These are phyloP conservation scores for Alloteropsis angusta DNA, from an alignment of 202 grass and related monocot species.

Conservation along the genomic window DNA sequence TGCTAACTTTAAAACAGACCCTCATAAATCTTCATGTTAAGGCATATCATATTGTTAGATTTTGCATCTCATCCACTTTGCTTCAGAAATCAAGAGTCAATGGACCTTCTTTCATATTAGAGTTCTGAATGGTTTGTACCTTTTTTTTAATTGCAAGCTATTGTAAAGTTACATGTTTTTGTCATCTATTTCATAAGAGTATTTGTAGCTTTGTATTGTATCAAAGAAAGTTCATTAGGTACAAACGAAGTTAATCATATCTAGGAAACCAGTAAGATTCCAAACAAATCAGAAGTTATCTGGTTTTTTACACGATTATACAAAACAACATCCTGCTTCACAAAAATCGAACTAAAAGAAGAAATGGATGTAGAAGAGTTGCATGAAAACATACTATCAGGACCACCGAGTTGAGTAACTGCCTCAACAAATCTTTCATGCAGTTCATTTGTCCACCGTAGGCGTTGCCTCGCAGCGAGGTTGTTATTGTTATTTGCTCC, in stretches of 20 bases:
- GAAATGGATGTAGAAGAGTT: neutral
- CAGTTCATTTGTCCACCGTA: slow-evolving; percentile 91
- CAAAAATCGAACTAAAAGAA: neutral
- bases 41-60: neutral
- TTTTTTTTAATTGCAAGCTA: neutral
- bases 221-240: neutral
- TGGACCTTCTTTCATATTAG: neutral
- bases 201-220: neutral
- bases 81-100: neutral
- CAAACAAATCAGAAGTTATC: neutral
- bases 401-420: slow-evolving; percentile 92
- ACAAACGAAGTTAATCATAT: neutral
- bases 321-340: neutral
- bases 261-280: neutral
- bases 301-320: neutral
- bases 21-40: neutral
- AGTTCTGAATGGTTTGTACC: neutral
- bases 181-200: neutral
- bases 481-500: slow-evolving; percentile 44
- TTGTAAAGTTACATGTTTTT: slow-evolving; percentile 1
- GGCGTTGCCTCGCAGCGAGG: slow-evolving; percentile 65
- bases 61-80: slow-evolving; percentile 5
- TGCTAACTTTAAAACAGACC: neutral
- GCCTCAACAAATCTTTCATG: slow-evolving; percentile 93
- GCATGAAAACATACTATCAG: slow-evolving; percentile 77